Evolutionary conservation across 768 basidiomycete species (phyloP).

Genomic region (Trametes meyenii): DNA sequence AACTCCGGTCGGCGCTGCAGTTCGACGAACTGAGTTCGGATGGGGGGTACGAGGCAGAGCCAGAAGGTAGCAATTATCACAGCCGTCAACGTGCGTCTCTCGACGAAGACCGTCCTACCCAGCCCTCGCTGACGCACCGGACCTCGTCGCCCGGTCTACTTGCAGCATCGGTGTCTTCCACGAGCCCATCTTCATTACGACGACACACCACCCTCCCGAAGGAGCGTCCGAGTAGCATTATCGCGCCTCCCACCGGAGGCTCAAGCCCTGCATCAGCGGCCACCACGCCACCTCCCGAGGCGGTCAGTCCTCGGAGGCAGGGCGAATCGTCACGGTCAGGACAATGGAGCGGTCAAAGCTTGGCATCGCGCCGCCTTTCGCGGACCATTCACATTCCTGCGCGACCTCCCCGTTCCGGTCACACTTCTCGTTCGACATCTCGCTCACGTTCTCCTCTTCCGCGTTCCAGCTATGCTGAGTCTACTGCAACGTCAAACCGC

Average conservation of each 20-base stretch:
- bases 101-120: constrained; percentile 42
- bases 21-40: constrained; percentile 78
- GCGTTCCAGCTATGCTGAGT: constrained; percentile 65
- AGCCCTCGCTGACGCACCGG: constrained; percentile 54
- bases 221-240: constrained; percentile 61
- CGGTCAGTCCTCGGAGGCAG: constrained; percentile 66
- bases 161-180: constrained; percentile 68
- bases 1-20: constrained; percentile 58
- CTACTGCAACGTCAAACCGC: constrained; percentile 65
- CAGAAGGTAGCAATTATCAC: constrained; percentile 52
- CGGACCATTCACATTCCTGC: constrained; percentile 79
- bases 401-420: constrained; percentile 67
- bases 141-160: constrained; percentile 57
- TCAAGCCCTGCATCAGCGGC: constrained; percentile 53
- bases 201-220: constrained; percentile 67
- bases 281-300: constrained; percentile 60
- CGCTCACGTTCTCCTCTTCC: constrained; percentile 94
- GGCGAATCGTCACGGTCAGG: constrained; percentile 45
- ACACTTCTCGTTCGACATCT: constrained; percentile 92
- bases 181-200: constrained; percentile 71
- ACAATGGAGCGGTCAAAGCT: constrained; percentile 55
- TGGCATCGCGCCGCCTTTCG: constrained; percentile 77
- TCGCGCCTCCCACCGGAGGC: constrained; percentile 52
- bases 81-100: constrained; percentile 77
- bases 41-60: constrained; percentile 81